Base-by-base conservation (phyloP, 495 filamentous ascomycete genomes). In the Acidomyces sp. region DNA sequence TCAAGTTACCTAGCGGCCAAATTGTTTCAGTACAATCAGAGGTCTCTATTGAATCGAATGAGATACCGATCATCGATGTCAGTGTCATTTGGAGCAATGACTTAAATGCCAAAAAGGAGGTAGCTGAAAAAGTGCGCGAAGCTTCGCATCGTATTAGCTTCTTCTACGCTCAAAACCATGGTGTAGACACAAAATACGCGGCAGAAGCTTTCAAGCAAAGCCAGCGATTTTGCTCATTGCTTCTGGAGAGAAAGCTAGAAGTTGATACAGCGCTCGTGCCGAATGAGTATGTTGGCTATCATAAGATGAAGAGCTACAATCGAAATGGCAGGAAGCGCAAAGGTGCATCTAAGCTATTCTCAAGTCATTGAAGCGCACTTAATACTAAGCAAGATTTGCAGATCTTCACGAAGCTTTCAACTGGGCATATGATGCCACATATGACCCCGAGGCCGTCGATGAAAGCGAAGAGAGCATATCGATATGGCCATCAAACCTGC, bases 341-440 rank as follows among this genome's bases (percentile, higher is more conserved):
- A 13, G 13, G 26, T 28, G 13, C 13, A 13, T 28, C 13, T 28
- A n/a, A n/a, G n/a, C n/a, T n/a, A n/a, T n/a, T n/a, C n/a, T n/a
- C n/a, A n/a, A n/a, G n/a, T n/a, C n/a, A n/a, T n/a, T n/a, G n/a
- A n/a, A n/a, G n/a, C n/a, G n/a, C n/a, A n/a, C n/a, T n/a, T n/a
- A n/a, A n/a, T n/a, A n/a, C n/a, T n/a, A n/a, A n/a, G n/a, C n/a
- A n/a, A 7, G 26, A 28, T 28, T 7, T 13, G 15, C 43, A 12
- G 43, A 45, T 32, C 35, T 45, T 3, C 38, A 39, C 19, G 43
- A 45, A 21, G 43, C 43, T 6, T 45, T 45, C 43, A 45, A 45
- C 20, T 45, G 43, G 4, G 43, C 25, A 7, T 45, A 39, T 21
- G 27, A 45, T 13, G 26, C 23, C 34, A 15, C 10, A 11, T 2